A percentile compares a stretch with the other conserved stretches of the same genome.
phyloP scores from a whole-genome alignment of 2,329 filamentous ascomycete species.

The Clarireedia hainanense region DNA sequence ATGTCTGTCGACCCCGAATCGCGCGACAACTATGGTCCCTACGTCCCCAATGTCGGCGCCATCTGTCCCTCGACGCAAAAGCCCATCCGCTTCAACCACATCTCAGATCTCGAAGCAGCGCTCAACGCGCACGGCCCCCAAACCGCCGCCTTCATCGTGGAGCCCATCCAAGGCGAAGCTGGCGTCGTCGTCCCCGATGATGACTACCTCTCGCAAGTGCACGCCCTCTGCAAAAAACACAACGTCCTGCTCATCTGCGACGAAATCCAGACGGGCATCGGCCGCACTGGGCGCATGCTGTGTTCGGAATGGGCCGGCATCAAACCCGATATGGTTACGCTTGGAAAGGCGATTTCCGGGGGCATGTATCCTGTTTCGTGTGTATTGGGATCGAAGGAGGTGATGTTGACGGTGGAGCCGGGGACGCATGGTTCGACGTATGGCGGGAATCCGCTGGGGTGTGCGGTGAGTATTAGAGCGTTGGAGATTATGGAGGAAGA shows the following conservation, averaged over 20 bases:
- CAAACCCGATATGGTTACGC: constrained; percentile 88
- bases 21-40: constrained; percentile 89
- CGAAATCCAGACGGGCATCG: constrained; percentile 97
- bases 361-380: constrained; percentile 99
- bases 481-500: constrained; percentile 92
- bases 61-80: constrained; percentile 66
- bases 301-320: constrained; percentile 93
- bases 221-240: constrained; percentile 85
- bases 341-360: constrained; percentile 96
- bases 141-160: constrained; percentile 86
- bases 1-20: constrained; percentile 95
- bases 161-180: constrained; percentile 96
- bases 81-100: constrained; percentile 78
- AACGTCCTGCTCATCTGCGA: constrained; percentile 95
- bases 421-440: constrained; percentile 98
- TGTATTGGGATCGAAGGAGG: constrained; percentile 77
- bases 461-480: constrained; percentile 89
- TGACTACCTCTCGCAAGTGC: constrained; percentile 72
- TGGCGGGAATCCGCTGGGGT: constrained; percentile 91
- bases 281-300: constrained; percentile 86
- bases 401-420: constrained; percentile 94
- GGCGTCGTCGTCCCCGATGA: constrained; percentile 93
- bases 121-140: constrained; percentile 75
- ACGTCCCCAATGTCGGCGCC: constrained; percentile 81
- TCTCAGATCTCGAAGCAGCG: constrained; percentile 69